Base-by-base conservation (phyloP, 2,329 filamentous ascomycete species). In the Aureobasidium lini region DNA sequence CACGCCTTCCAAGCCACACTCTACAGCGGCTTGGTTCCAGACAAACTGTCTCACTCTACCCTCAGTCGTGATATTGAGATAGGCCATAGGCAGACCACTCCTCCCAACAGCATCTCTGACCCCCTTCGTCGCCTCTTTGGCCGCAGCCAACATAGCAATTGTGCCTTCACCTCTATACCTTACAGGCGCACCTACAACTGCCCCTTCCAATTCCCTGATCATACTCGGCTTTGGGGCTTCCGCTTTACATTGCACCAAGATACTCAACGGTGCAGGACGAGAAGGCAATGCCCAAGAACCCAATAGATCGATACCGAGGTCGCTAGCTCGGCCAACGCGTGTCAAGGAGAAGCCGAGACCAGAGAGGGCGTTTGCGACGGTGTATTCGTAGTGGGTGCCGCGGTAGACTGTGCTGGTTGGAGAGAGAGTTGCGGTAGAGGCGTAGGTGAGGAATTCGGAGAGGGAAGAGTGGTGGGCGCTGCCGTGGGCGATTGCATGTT, bases 341-440 rank as follows among this genome's bases (percentile, higher is more conserved):
- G 76, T 76, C 36, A 92, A 77, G 23, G 75, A 72, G 74, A 93
- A 88, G 57, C 85, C 84, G 56, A 88, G 80, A 1, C 74, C 72
- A 3, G 78, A 67, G 0, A 93, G 79, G 1, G 81, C 73, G 4
- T 72, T 69, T 6, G 81, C 79, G 3, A 84, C 81, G 0, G 77
- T 84, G 75, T 93, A 93, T 71, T 94, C 89, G 74, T 89, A 93
- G 69, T 82, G 82, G 0, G 88, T 93, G 64, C 89, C 89, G 43
- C 85, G 76, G 69, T 85, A 92, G 46, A 84, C 79, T 0, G 83
- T 84, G 15, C 81, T 84, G 4, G 70, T 73, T 0, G 75, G 71
- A 63, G 82, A 78, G 23, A 90, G 76, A 0, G 79, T 76, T 0
- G 75, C 79, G 52, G 81, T 80, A 18, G 77, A 70, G 5, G 85